phyloP scores from a whole-genome alignment of 495 filamentous ascomycete genomes.

The Viridothelium virens region DNA sequence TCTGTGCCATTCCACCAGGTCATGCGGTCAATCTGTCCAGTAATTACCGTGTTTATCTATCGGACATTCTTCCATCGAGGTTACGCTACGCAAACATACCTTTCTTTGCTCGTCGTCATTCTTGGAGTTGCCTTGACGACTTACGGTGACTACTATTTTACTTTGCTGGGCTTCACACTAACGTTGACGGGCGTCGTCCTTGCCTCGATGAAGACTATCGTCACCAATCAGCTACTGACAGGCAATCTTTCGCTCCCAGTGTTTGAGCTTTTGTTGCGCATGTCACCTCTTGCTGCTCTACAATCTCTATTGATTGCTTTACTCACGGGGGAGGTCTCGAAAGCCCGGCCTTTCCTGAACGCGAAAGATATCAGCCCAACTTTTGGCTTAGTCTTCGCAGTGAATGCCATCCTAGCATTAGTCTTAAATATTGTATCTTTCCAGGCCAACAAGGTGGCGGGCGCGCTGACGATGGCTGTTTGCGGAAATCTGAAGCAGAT shows the following conservation, averaged over 20 bases:
- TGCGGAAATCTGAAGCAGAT: conserved; percentile 53
- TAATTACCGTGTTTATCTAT: conserved; percentile 51
- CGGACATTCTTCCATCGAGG: conserved; percentile 41
- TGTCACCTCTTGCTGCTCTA: conserved; percentile 47
- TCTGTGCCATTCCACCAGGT: conserved; percentile 55
- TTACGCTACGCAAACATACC: conserved; percentile 45
- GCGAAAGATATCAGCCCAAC: conserved; percentile 19
- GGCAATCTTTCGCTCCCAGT: conserved; percentile 44
- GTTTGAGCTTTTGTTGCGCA: conserved; percentile 47
- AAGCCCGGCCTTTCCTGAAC: conserved; percentile 23
- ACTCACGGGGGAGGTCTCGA: conserved; percentile 41
- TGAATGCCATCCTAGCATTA: conserved; percentile 48
- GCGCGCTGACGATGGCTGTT: conserved; percentile 51
- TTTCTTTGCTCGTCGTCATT: conserved; percentile 49
- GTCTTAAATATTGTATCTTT: conserved; percentile 49
- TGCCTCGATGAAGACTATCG: conserved; percentile 50
- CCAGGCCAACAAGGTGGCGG: conserved; percentile 48
- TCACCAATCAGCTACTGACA: conserved; percentile 50
- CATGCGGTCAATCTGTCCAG: conserved; percentile 48
- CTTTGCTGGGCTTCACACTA: conserved; percentile 43
- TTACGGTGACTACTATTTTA: conserved; percentile 52
- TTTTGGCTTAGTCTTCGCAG: conserved; percentile 29
- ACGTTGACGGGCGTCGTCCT: conserved; percentile 50
- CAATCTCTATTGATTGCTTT: conserved; percentile 46
- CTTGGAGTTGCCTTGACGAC: conserved; percentile 48